These are phyloP conservation scores for Cladosporium cucumerinum DNA, from an alignment of 2,329 filamentous ascomycete genomes.

Conservation along the genomic window DNA sequence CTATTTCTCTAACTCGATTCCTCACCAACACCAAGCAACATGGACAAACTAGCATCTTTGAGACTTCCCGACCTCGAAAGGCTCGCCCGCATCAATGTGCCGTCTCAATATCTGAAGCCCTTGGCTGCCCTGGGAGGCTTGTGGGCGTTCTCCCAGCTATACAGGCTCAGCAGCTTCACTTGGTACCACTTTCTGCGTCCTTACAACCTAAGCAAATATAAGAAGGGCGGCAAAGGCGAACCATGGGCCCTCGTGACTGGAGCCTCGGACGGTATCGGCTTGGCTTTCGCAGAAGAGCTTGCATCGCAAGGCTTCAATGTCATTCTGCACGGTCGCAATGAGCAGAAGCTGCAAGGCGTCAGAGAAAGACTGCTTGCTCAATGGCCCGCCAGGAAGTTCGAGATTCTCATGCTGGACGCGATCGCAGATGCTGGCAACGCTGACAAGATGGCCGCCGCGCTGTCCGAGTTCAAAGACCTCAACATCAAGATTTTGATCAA, in stretches of 20 bases:
- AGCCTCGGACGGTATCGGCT: slow-evolving; percentile 52
- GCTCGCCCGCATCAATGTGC: background rate
- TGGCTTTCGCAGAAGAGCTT: slow-evolving; percentile 48
- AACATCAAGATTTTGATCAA: slow-evolving; percentile 53
- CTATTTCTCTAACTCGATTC: background rate
- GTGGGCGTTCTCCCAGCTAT: slow-evolving; percentile 22
- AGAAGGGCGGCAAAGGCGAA: slow-evolving; percentile 12
- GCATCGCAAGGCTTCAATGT: slow-evolving; percentile 51
- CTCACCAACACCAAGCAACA: background rate
- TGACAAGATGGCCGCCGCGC: slow-evolving; percentile 25
- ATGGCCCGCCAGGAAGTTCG: slow-evolving; percentile 41
- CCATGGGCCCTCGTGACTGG: slow-evolving; percentile 52
- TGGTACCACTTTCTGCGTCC: slow-evolving; percentile 27
- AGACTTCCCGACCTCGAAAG: slow-evolving; percentile 2
- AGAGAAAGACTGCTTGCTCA: slow-evolving; percentile 36
- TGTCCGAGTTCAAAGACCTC: slow-evolving; percentile 28
- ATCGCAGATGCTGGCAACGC: slow-evolving; percentile 28
- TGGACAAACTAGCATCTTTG: slow-evolving; percentile 1
- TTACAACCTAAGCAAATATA: slow-evolving; percentile 26
- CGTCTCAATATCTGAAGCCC: slow-evolving; percentile 8
- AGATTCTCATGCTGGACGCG: slow-evolving; percentile 45
- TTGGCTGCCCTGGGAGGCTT: slow-evolving; percentile 21
- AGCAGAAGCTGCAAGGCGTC: slow-evolving; percentile 44
- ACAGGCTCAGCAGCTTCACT: slow-evolving; percentile 23
- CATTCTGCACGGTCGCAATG: slow-evolving; percentile 53